Evolutionary conservation across 148 eudicot genomes (phyloP), one percentile per base, ranked within the genome.

Genomic region (Chenopodium suecicum): DNA sequence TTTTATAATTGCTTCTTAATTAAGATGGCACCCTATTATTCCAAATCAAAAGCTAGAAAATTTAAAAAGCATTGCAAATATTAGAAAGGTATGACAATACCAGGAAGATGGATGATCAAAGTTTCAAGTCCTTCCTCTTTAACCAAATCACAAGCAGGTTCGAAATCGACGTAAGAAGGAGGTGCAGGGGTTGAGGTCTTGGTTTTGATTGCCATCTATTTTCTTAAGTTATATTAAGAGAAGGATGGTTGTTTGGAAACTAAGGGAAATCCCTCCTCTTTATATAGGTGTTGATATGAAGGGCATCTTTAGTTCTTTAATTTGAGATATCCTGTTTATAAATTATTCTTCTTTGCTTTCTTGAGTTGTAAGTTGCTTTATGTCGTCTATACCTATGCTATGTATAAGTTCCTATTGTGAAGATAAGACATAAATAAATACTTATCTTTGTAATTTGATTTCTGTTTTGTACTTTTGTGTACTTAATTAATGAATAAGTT

Each of bases 51-150:
- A 32, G 34, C 34, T 32, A 32, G 34, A 32, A 1, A 32, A 32
- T 32, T 1, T 1, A 32, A 1, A 32, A 32, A 32, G 4, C 34
- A 32, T 27, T 27, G 32, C 19, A 7, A 46, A 63, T 7, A 4
- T 20, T 12, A 62, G 66, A 50, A 62, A 62, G n/a, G 2, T 7
- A 12, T 5, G 66, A 78, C 12, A 44, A 68, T 85, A 87, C 89
- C 86, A 7, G 84, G 88, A 16, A 87, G 74, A 79, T 79, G 77
- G 41, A 87, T 23, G 73, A 83, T 67, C 47, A 87, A 76, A 20
- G 82, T 85, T 20, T 83, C 87, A 11, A 37, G 23, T n/a, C 19
- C 80, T 44, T 83, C 81, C 47, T 85, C 84, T 78, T 80, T 67
- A 56, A 81, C 60, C 54, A 81, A 77, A 52, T 87, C 88, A 20